Conservation (phyloP, 2,329 filamentous ascomycete genomes). For the Colletotrichum sp. region DNA sequence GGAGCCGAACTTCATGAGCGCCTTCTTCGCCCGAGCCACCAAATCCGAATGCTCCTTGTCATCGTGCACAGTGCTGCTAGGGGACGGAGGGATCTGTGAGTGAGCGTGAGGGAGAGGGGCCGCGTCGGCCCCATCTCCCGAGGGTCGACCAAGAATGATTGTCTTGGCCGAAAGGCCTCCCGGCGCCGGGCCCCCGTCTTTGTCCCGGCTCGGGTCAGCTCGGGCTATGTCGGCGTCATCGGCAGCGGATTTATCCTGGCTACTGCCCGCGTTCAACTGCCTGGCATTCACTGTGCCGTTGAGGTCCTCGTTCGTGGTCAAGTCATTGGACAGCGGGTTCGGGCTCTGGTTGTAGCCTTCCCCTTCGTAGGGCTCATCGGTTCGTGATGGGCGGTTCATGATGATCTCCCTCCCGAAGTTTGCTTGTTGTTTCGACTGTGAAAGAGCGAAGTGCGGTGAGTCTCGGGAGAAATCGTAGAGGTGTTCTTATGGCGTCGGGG, state of each 20-base stretch:
- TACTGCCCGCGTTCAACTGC: neutral
- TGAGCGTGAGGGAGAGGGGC: conserved; percentile 13
- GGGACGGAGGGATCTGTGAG: neutral
- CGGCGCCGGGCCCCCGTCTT: neutral
- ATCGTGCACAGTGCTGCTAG: neutral
- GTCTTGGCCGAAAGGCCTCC: conserved; percentile 2
- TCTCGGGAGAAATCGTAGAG: neutral
- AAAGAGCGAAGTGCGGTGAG: neutral
- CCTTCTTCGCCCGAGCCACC: conserved; percentile 22
- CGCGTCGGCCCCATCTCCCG: conserved; percentile 11
- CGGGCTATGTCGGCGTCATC: neutral
- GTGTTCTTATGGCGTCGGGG: neutral
- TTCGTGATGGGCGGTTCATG: conserved; percentile 24
- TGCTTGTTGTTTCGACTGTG: neutral
- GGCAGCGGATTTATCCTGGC: neutral
- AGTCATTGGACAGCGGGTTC: conserved; percentile 47
- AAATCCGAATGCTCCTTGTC: neutral
- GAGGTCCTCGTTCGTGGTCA: conserved; percentile 53
- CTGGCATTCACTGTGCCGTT: conserved; percentile 44
- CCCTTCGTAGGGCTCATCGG: conserved; percentile 22
- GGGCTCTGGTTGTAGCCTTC: conserved; percentile 54
- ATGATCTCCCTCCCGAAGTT: neutral
- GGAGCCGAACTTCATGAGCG: conserved; percentile 52
- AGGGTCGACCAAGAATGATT: conserved; percentile 10
- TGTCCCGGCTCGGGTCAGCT: neutral